A percentile compares a stretch with the other conserved stretches of the same genome.
These are phyloP conservation scores for Coffea humblotiana DNA, from an alignment of 305 asterid species.

Conservation along the genomic window DNA sequence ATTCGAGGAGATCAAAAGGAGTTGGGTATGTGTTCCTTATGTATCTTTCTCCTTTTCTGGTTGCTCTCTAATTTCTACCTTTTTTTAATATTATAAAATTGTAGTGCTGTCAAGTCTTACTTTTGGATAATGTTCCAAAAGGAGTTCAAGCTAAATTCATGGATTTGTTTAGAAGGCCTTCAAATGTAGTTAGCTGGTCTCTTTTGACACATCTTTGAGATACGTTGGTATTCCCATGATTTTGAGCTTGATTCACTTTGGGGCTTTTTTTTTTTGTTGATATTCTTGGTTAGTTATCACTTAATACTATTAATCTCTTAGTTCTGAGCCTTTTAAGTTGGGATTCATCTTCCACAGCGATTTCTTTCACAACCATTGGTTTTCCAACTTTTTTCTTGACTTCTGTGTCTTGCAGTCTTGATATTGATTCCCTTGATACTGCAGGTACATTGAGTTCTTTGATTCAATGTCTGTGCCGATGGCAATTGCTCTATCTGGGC, in stretches of 20 bases:
- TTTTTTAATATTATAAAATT: background rate
- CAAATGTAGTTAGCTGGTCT: background rate
- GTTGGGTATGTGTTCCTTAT: constrained; percentile 73
- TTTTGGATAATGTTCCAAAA: background rate
- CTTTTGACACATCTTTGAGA: background rate
- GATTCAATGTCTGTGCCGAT: constrained; percentile 97
- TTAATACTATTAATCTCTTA: background rate
- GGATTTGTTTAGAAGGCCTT: background rate
- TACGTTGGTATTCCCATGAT: too few species aligned
- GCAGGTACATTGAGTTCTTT: constrained; percentile 92
- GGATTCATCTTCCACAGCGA: background rate
- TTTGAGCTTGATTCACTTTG: too few species aligned
- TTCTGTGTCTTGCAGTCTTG: background rate
- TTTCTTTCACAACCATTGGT: background rate
- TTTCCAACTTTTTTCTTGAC: background rate
- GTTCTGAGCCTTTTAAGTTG: background rate
- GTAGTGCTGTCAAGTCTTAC: background rate
- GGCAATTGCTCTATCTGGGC: constrained; percentile 97
- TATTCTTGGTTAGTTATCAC: background rate
- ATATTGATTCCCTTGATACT: constrained; percentile 7
- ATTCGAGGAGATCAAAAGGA: constrained; percentile 96
- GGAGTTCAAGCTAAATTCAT: background rate
- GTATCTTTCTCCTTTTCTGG: background rate
- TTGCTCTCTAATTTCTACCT: background rate
- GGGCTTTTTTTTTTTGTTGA: background rate